Percentiles rank a stretch among this genome's conserved stretches.
Evolutionary conservation across 1,284 basidiomycete genomes (phyloP).

Genomic region (Erythrobasidium hasegawianum): DNA sequence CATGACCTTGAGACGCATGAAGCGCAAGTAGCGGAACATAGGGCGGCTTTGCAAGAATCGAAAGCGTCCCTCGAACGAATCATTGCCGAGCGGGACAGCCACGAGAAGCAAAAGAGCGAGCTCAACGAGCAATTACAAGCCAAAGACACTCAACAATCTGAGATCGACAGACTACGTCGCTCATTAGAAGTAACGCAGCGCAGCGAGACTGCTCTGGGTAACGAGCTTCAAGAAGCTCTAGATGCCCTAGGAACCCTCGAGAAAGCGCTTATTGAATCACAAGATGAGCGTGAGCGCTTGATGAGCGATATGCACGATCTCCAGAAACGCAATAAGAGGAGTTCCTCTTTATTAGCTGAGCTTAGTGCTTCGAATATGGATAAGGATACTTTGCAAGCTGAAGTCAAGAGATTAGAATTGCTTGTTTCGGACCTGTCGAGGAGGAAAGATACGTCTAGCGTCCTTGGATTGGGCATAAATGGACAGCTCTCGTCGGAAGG

Average conservation of each 20-base stretch:
- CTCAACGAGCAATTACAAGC: neutral
- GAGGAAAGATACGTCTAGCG: neutral
- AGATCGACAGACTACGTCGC: constrained; percentile 7
- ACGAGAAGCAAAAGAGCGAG: neutral
- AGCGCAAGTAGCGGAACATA: neutral
- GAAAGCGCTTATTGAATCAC: constrained; percentile 48
- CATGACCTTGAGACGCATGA: neutral
- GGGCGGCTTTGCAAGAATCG: neutral
- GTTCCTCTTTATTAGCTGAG: neutral
- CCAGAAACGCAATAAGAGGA: constrained; percentile 22
- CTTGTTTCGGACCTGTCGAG: constrained; percentile 7
- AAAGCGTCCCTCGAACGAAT: neutral
- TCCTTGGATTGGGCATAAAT: constrained; percentile 25
- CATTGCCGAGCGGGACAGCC: neutral
- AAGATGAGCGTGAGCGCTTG: constrained; percentile 49
- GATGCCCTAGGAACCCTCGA: constrained; percentile 49
- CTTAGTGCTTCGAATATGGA: neutral
- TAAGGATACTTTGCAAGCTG: constrained; percentile 10
- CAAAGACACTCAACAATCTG: neutral
- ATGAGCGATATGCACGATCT: constrained; percentile 45
- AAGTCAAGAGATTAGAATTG: neutral
- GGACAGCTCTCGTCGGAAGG: constrained; percentile 6
- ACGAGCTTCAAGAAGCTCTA: constrained; percentile 48
- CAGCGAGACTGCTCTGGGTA: constrained; percentile 8
- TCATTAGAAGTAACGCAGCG: neutral